Evolutionary conservation across 129 eudicot species (phyloP).

Genomic region (Cynara cardunculus): DNA sequence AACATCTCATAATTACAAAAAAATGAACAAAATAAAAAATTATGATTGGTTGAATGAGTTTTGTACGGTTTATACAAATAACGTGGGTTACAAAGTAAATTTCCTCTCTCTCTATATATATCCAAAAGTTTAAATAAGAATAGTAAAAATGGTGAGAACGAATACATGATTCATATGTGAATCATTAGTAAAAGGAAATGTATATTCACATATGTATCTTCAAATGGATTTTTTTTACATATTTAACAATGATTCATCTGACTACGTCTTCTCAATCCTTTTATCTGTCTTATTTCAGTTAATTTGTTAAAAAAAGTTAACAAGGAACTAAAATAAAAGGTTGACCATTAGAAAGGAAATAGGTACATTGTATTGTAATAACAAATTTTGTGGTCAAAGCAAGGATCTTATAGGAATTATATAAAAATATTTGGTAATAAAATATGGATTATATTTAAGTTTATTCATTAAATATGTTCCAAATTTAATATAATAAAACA

Average conservation of each 20-base stretch:
- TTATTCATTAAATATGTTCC: background rate
- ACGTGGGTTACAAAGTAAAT: too few species aligned
- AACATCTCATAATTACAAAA: too few species aligned
- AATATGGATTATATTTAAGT: background rate
- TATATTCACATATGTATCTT: background rate
- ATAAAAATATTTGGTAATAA: constrained; percentile 6
- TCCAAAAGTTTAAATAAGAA: background rate
- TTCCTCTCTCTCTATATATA: background rate
- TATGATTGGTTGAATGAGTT: too few species aligned
- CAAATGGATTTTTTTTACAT: background rate
- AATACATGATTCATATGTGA: too few species aligned
- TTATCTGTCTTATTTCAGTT: background rate
- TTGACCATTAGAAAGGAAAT: constrained; percentile 7
- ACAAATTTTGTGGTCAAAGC: background rate
- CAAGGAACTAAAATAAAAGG: constrained; percentile 2
- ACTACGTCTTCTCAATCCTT: too few species aligned
- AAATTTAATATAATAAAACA: background rate
- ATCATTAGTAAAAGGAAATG: background rate
- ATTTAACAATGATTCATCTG: background rate
- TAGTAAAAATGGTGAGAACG: background rate
- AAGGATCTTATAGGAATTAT: constrained; percentile 5
- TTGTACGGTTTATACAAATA: too few species aligned
- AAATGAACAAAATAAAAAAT: too few species aligned
- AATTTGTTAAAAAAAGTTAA: background rate
- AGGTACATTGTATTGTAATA: constrained; percentile 4